A percentile compares a stretch with the other conserved stretches of the same genome.
phyloP scores from a whole-genome alignment of 2,329 filamentous ascomycete genomes.

The Podosphaera xanthii region DNA sequence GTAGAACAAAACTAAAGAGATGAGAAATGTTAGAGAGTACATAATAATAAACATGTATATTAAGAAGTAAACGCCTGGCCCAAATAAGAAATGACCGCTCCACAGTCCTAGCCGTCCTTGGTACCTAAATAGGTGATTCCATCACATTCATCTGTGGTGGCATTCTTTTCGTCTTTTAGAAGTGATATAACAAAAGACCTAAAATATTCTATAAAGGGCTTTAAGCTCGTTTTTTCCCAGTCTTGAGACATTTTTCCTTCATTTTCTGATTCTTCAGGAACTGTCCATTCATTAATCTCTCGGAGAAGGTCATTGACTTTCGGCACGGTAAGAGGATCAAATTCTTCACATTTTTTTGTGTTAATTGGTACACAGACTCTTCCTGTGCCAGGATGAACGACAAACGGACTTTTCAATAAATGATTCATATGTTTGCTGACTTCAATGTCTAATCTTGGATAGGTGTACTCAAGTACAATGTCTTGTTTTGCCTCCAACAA shows the following conservation, averaged over 20 bases:
- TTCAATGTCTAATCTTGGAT: constrained; percentile 86
- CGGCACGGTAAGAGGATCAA: constrained; percentile 73
- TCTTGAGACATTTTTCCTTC: constrained; percentile 39
- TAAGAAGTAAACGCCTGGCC: too few species aligned
- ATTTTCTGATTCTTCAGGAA: constrained; percentile 20
- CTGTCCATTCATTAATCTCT: constrained; percentile 70
- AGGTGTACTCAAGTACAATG: constrained; percentile 91
- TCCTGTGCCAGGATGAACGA: constrained; percentile 85
- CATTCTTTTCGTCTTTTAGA: constrained; percentile 50
- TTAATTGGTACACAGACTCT: constrained; percentile 93
- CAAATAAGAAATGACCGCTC: too few species aligned
- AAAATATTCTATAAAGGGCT: constrained; percentile 81
- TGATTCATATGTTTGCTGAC: constrained; percentile 97
- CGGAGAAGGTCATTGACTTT: constrained; percentile 61
- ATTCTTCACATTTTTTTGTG: constrained; percentile 45
- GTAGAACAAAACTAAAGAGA: too few species aligned
- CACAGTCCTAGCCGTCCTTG: too few species aligned
- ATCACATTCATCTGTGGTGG: constrained; percentile 19
- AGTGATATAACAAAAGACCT: constrained; percentile 55
- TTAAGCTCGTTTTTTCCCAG: constrained; percentile 93
- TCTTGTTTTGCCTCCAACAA: constrained; percentile 85
- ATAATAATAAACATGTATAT: too few species aligned
- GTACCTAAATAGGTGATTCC: too few species aligned
- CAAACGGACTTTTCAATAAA: constrained; percentile 90
- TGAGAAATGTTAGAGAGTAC: too few species aligned